Evolutionary conservation across 768 basidiomycete species (phyloP), one percentile per base, ranked within the genome.

Genomic region (Gymnopilus dilepis): DNA sequence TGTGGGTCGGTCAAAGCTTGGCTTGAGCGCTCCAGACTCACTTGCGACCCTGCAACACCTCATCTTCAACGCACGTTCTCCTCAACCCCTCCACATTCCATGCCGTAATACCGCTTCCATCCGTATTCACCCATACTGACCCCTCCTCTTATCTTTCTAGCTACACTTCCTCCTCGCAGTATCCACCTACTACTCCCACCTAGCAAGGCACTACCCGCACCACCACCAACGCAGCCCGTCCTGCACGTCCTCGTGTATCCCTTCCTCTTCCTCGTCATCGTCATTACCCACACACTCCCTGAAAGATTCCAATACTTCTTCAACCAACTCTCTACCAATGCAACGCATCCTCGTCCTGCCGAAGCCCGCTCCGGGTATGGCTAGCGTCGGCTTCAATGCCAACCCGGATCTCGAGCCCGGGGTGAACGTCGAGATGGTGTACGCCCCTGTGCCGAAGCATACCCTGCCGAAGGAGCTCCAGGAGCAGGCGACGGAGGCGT

Each of bases 151-250:
- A 33, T 17, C 17, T 54, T 24, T 50, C 30, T 64, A 92, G 91
- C 79, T 93, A 54, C 91, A 93, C 72, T 90, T 91, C 74, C 82
- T 92, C 34, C 79, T 93, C 61, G 84, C 89, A 2, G 81, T 94
- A 11, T 84, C 89, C 6, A 88, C 82, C 53, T 86, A 86, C 65
- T 87, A 91, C 71, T 74, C 80, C 7, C 79, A 83, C 43, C 76
- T 92, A 37, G 73, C 77, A 28, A 82, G 83, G n/a, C 77, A 78
- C 60, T 70, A 79, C n/a, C 53, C 60, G 26, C 64, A 66, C 40
- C 63, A 66, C 45, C 65, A 67, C 59, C 60, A 59, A 47, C 65
- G 63, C 56, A 67, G 59, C 53, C 59, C 61, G 17, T 65, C 66
- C 21, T 66, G 64, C 54, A 62, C 64, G 48, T 51, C 67, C 2